Percentiles rank a stretch among this genome's conserved stretches.
phyloP scores from a whole-genome alignment of 2,329 filamentous ascomycete genomes.

The Fusarium mangiferae region DNA sequence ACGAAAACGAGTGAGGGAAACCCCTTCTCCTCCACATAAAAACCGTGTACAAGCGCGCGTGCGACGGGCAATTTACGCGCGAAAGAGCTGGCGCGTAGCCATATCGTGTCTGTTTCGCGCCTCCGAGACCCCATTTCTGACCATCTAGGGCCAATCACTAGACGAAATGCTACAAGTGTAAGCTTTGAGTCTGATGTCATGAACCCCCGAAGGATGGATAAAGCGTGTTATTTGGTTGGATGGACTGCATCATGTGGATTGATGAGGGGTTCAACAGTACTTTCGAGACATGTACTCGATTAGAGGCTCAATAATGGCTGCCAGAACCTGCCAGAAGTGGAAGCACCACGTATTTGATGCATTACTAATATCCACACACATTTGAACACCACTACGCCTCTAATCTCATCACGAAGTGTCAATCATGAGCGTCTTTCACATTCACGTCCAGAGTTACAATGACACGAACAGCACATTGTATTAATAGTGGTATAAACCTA shows the following conservation, averaged over 20 bases:
- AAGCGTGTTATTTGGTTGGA: conserved; percentile 40
- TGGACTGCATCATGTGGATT: conserved; percentile 9
- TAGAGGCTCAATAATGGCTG: neutral
- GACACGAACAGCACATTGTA: conserved; percentile 26
- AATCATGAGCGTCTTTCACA: neutral
- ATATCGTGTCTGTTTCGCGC: conserved; percentile 39
- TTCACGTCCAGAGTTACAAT: neutral
- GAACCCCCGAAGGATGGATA: conserved; percentile 21
- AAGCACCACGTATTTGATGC: neutral
- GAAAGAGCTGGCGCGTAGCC: conserved; percentile 27
- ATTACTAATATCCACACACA: neutral
- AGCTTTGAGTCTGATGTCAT: conserved; percentile 27
- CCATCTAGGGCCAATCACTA: conserved; percentile 35
- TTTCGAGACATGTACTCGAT: conserved; percentile 16
- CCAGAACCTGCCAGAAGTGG: neutral
- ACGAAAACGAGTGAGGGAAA: neutral
- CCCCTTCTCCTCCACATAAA: conserved; percentile 4
- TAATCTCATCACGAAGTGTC: neutral
- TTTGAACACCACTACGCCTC: neutral
- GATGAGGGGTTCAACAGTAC: conserved; percentile 18
- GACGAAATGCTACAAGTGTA: neutral
- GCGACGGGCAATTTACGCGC: conserved; percentile 45
- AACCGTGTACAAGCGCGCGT: conserved; percentile 29
- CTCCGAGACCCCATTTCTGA: conserved; percentile 11
- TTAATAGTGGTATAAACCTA: conserved; percentile 37